These are phyloP conservation scores for Sodiomyces alkalinus DNA, from an alignment of 2,329 filamentous ascomycete genomes.

Conservation along the genomic window DNA sequence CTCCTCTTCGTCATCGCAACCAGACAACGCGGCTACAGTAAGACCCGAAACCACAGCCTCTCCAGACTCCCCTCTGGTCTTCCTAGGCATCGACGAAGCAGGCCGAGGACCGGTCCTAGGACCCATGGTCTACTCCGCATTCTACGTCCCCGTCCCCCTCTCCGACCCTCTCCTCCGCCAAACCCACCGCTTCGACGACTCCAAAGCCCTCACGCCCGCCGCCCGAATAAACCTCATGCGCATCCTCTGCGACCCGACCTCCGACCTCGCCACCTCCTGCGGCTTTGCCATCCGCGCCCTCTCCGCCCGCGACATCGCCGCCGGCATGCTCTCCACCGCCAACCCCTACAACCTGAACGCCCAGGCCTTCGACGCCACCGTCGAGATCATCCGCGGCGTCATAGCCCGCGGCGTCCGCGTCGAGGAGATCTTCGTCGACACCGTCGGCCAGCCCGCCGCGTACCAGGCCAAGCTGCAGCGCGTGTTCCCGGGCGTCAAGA, in stretches of 20 bases:
- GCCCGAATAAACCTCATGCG: slow-evolving; percentile 58
- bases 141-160: slow-evolving; percentile 59
- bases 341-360: slow-evolving; percentile 80
- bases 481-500: slow-evolving; percentile 62
- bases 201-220: slow-evolving; percentile 73
- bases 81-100: slow-evolving; percentile 86
- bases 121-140: slow-evolving; percentile 57
- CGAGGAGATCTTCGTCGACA: slow-evolving; percentile 86
- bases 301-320: slow-evolving; percentile 69
- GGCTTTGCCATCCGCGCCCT: slow-evolving; percentile 76
- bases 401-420: slow-evolving; percentile 68
- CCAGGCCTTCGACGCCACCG: slow-evolving; percentile 86
- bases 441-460: slow-evolving; percentile 64
- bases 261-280: slow-evolving; percentile 36
- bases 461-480: slow-evolving; percentile 78
- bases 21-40: slow-evolving; percentile 1
- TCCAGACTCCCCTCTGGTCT: slow-evolving; percentile 31
- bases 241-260: slow-evolving; percentile 50
- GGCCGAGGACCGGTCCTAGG: slow-evolving; percentile 88
- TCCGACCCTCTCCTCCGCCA: slow-evolving; percentile 60
- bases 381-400: slow-evolving; percentile 65
- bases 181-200: slow-evolving; percentile 84
- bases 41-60: slow-evolving; percentile 9
- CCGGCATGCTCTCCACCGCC: slow-evolving; percentile 57
- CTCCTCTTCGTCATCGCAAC: background rate